A percentile compares a stretch with the other conserved stretches of the same genome.
Evolutionary conservation across 768 basidiomycete genomes (phyloP).

Genomic region (Tricholoma sp.): DNA sequence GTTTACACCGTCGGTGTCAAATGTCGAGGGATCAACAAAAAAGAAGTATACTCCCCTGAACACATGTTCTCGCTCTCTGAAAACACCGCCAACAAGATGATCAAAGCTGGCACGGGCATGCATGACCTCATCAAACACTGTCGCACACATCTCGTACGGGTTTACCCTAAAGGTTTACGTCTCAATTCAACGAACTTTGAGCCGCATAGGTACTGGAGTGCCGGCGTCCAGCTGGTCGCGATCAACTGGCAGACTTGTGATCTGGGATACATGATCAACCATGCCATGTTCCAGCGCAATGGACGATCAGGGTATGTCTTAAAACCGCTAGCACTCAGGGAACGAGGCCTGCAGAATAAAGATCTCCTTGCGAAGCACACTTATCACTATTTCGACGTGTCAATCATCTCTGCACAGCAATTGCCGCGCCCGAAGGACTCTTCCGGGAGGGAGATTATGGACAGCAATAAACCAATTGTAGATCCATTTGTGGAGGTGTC

Average conservation of each 20-base stretch:
- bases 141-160: conserved; percentile 76
- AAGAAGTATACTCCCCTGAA: conserved; percentile 77
- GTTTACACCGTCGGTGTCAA: conserved; percentile 98
- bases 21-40: conserved; percentile 88
- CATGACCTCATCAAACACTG: conserved; percentile 79
- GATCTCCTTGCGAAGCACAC: conserved; percentile 53
- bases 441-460: conserved; percentile 57
- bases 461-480: conserved; percentile 39
- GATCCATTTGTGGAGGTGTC: conserved; percentile 73
- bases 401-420: conserved; percentile 55
- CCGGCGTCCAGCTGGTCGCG: conserved; percentile 87
- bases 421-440: conserved; percentile 75
- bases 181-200: conserved; percentile 86
- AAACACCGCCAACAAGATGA: conserved; percentile 68
- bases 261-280: conserved; percentile 87
- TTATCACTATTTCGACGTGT: conserved; percentile 60
- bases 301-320: conserved; percentile 89
- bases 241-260: conserved; percentile 98
- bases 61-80: conserved; percentile 95
- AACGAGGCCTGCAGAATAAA: conserved; percentile 37
- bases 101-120: conserved; percentile 39
- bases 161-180: conserved; percentile 85
- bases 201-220: conserved; percentile 88
- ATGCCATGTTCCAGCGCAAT: conserved; percentile 93
- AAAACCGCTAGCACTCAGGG: conserved; percentile 76